Conservation (phyloP, 2,329 filamentous ascomycete genomes). For the Chaetothyriales sp. region DNA sequence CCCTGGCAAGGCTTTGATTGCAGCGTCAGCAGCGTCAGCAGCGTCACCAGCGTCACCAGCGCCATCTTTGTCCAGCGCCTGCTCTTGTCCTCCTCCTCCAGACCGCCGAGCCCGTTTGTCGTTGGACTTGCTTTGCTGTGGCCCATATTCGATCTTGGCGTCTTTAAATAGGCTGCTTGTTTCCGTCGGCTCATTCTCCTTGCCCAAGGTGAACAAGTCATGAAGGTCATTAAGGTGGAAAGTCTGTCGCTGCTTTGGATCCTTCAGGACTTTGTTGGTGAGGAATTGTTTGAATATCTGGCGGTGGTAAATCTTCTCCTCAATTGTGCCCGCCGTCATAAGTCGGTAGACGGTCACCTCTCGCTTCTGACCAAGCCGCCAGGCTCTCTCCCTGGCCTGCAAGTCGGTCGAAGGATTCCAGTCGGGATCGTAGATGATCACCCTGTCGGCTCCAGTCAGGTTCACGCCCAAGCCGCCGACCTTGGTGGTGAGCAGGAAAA, state of each 20-base stretch:
- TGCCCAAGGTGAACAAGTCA: slow-evolving; percentile 73
- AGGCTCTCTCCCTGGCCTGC: slow-evolving; percentile 87
- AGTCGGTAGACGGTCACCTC: slow-evolving; percentile 92
- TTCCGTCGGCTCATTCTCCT: slow-evolving; percentile 59
- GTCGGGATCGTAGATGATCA: slow-evolving; percentile 97
- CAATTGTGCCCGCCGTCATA: slow-evolving; percentile 96
- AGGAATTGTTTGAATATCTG: slow-evolving; percentile 98
- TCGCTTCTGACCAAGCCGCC: slow-evolving; percentile 86
- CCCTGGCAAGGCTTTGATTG: slow-evolving; percentile 43
- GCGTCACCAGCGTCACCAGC: too few relatives aligned
- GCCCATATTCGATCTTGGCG: slow-evolving; percentile 58
- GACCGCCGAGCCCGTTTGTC: slow-evolving; percentile 15
- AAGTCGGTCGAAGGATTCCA: slow-evolving; percentile 97
- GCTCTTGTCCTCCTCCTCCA: slow-evolving; percentile 13
- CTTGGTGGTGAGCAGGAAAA: slow-evolving; percentile 90
- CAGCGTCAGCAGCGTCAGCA: too few relatives aligned
- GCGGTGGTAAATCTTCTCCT: slow-evolving; percentile 97
- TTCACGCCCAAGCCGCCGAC: slow-evolving; percentile 91
- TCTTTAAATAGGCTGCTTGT: slow-evolving; percentile 77
- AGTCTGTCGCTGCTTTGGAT: slow-evolving; percentile 82
- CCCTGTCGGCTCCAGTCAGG: slow-evolving; percentile 81
- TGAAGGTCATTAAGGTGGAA: slow-evolving; percentile 85
- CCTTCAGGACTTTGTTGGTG: slow-evolving; percentile 87
- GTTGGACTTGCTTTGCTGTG: slow-evolving; percentile 20
- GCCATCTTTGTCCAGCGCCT: slow-evolving; percentile 11